Percentiles rank a stretch among this genome's conserved stretches.
Evolutionary conservation across 139 green algal species (phyloP).

Genomic region (Coelastrella sp.): DNA sequence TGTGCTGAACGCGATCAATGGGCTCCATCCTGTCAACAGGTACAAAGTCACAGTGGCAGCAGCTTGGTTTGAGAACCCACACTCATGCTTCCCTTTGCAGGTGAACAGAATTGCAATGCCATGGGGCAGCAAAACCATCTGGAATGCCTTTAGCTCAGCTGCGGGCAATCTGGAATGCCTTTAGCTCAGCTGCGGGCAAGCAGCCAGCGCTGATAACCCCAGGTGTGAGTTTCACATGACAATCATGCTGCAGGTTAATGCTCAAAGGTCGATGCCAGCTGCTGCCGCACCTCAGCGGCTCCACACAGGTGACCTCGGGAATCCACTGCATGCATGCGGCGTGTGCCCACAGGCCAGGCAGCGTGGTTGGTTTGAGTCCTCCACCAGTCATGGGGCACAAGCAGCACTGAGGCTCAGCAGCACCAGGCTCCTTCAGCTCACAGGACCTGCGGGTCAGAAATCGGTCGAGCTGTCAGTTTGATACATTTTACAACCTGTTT

Average conservation of each 20-base stretch:
- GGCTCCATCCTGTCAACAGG: constrained; percentile 80
- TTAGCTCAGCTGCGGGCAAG: background rate
- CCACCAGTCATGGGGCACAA: constrained; percentile 91
- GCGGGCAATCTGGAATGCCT: background rate
- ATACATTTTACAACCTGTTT: no score
- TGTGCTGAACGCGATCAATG: constrained; percentile 78
- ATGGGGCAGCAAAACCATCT: background rate
- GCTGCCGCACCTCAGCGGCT: constrained; percentile 43
- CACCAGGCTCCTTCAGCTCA: constrained; percentile 70
- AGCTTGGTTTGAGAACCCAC: background rate
- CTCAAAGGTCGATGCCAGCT: background rate
- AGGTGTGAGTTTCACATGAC: background rate
- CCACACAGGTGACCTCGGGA: constrained; percentile 66
- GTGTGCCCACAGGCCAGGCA: constrained; percentile 86
- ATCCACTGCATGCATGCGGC: constrained; percentile 91
- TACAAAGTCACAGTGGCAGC: background rate
- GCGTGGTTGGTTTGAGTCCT: constrained; percentile 89
- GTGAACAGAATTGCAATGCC: background rate
- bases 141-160: background rate
- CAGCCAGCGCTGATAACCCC: background rate
- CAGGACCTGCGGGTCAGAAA: constrained; percentile 62
- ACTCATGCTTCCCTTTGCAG: background rate
- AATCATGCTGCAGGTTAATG: background rate
- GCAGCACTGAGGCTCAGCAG: constrained; percentile 84
- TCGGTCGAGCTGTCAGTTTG: no score